Percentiles rank a stretch among this genome's conserved stretches.
These are phyloP conservation scores for Stachybotrys chlorohalonatus DNA, from an alignment of 2,329 filamentous ascomycete genomes.

Conservation along the genomic window DNA sequence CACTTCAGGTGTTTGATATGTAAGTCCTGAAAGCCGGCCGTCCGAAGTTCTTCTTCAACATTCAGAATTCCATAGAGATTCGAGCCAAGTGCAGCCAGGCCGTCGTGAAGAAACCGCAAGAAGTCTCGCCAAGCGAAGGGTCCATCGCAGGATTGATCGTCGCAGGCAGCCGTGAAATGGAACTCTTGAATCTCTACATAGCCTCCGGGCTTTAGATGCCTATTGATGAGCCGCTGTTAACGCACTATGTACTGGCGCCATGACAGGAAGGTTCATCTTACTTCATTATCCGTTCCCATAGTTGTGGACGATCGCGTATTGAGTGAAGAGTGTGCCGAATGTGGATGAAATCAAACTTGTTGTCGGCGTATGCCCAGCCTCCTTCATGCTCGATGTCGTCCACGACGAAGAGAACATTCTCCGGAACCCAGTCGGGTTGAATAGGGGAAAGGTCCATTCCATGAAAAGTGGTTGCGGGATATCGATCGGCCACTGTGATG, in stretches of 20 bases:
- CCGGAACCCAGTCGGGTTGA: constrained; percentile 40
- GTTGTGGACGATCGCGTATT: constrained; percentile 28
- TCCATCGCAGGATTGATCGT: constrained; percentile 33
- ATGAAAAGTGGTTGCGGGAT: constrained; percentile 32
- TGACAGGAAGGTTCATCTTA: constrained; percentile 12
- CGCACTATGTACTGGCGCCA: not conserved
- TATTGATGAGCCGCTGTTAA: constrained; percentile 7
- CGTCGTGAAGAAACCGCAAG: constrained; percentile 27
- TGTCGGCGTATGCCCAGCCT: constrained; percentile 37
- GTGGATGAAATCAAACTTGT: constrained; percentile 40
- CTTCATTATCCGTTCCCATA: constrained; percentile 34
- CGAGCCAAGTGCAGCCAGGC: constrained; percentile 30
- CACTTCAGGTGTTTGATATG: constrained; percentile 33
- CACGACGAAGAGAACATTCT: constrained; percentile 41
- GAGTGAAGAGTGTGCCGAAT: constrained; percentile 37
- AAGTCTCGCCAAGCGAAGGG: constrained; percentile 40
- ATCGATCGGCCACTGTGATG: constrained; percentile 35
- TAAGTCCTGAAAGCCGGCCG: constrained; percentile 33
- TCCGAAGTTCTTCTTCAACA: constrained; percentile 24
- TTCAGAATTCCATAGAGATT: constrained; percentile 30
- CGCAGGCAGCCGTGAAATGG: constrained; percentile 28
- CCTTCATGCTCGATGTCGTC: constrained; percentile 42
- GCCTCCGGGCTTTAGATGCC: constrained; percentile 42
- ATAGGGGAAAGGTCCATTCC: constrained; percentile 44
- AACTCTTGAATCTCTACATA: constrained; percentile 42